These are phyloP conservation scores for Epichloe scottii DNA, from an alignment of 2,329 filamentous ascomycete genomes.

Conservation along the genomic window DNA sequence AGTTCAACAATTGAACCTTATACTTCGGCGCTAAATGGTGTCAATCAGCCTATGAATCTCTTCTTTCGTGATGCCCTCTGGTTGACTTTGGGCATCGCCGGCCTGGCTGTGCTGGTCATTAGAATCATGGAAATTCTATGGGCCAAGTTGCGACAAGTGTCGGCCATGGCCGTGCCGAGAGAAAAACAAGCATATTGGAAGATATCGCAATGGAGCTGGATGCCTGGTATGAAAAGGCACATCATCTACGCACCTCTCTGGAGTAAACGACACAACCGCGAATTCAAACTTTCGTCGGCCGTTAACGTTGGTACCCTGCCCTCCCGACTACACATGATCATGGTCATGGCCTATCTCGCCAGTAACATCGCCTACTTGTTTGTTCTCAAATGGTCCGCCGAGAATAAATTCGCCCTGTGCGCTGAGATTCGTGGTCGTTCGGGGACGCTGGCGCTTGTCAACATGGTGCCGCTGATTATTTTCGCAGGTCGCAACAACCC, in stretches of 20 bases:
- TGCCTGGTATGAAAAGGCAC: constrained; percentile 49
- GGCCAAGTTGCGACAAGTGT: constrained; percentile 45
- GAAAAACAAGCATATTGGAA: constrained; percentile 48
- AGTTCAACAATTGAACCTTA: constrained; percentile 42
- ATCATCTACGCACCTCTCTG: constrained; percentile 48
- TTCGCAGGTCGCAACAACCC: constrained; percentile 90
- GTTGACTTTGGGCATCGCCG: constrained; percentile 47
- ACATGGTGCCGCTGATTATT: constrained; percentile 84
- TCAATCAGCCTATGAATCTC: constrained; percentile 46
- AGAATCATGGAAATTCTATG: constrained; percentile 41
- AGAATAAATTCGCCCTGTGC: constrained; percentile 50
- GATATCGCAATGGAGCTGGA: constrained; percentile 43
- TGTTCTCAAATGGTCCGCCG: constrained; percentile 44
- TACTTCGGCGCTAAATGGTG: constrained; percentile 43
- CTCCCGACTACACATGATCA: constrained; percentile 47
- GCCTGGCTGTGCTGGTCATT: constrained; percentile 38
- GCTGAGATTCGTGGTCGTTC: constrained; percentile 79
- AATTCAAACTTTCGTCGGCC: constrained; percentile 48
- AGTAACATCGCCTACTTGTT: constrained; percentile 54
- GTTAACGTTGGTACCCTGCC: constrained; percentile 51
- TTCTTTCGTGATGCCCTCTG: constrained; percentile 45
- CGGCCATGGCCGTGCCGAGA: constrained; percentile 40
- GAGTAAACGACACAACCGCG: constrained; percentile 54
- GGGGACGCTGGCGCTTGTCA: constrained; percentile 72
- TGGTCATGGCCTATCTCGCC: constrained; percentile 43